phyloP scores from a whole-genome alignment of 306 rosid genomes.

The Leucaena leucocephala region DNA sequence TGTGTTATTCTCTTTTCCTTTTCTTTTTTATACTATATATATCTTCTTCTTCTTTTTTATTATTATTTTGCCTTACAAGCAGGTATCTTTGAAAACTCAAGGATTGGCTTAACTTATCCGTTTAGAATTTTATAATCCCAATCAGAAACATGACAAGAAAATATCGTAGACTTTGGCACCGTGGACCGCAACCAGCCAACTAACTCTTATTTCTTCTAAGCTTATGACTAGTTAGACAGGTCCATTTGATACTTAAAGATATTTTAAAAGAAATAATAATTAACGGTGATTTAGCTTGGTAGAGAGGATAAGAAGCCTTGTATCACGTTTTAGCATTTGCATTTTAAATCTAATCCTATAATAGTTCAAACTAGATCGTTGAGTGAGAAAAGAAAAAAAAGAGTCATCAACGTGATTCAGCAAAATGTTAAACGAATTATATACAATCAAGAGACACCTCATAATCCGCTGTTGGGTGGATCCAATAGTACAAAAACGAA shows the following conservation, averaged over 20 bases:
- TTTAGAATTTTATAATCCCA: too few species aligned
- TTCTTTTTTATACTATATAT: too few species aligned
- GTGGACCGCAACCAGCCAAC: neutral
- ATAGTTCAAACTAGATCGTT: neutral
- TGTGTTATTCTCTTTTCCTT: too few species aligned
- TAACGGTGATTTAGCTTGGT: neutral
- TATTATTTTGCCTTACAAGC: too few species aligned
- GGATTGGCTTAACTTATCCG: too few species aligned
- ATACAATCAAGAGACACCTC: conserved; percentile 38
- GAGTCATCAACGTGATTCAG: conserved; percentile 21
- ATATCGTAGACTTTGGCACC: neutral
- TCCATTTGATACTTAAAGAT: neutral
- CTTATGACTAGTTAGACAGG: neutral
- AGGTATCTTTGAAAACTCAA: too few species aligned
- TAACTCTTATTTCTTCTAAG: neutral
- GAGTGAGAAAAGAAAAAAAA: too few species aligned
- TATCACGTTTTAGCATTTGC: neutral
- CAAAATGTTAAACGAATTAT: conserved; percentile 29
- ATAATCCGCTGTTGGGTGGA: conserved; percentile 20
- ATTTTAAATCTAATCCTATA: neutral
- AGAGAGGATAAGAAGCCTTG: neutral
- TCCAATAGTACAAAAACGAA: conserved; percentile 36
- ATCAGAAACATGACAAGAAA: neutral
- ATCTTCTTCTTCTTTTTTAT: too few species aligned
- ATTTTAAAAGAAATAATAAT: neutral